phyloP scores from a whole-genome alignment of 352 stramenopile genomes.

The Albugo laibachii region DNA sequence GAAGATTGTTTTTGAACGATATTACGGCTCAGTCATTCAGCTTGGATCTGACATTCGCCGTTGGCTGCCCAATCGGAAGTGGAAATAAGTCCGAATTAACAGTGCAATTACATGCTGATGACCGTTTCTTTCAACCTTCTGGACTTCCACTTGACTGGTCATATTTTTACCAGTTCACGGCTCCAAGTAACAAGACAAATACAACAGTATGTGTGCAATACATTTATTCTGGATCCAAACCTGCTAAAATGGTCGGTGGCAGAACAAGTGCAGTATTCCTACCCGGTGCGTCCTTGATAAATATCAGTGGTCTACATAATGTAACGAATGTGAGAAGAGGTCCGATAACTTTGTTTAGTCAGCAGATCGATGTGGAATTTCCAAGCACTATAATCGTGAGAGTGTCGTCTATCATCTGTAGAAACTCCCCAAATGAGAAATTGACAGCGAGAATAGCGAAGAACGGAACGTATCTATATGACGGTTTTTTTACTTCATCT shows the following conservation, averaged over 20 bases:
- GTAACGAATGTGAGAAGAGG: background rate
- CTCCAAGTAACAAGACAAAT: slow-evolving; percentile 3
- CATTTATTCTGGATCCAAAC: slow-evolving; percentile 18
- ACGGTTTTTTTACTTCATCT: slow-evolving; percentile 12
- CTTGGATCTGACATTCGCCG: slow-evolving; percentile 21
- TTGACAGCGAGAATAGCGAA: slow-evolving; percentile 14
- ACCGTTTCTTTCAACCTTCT: slow-evolving; percentile 21
- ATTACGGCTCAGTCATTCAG: slow-evolving; percentile 19
- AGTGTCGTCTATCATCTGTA: slow-evolving; percentile 18
- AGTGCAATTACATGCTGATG: slow-evolving; percentile 17
- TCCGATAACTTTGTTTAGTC: slow-evolving; percentile 12
- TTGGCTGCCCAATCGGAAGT: slow-evolving; percentile 5
- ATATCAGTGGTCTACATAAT: slow-evolving; percentile 2
- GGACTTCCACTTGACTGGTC: slow-evolving; percentile 26
- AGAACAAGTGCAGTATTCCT: slow-evolving; percentile 17
- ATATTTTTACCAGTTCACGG: slow-evolving; percentile 11
- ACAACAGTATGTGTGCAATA: slow-evolving; percentile 14
- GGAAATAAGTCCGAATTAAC: background rate
- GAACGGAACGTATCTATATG: no score
- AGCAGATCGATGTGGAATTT: slow-evolving; percentile 9
- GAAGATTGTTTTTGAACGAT: slow-evolving; percentile 32
- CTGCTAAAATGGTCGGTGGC: slow-evolving; percentile 22
- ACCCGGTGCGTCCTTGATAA: slow-evolving; percentile 12
- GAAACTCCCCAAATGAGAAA: slow-evolving; percentile 19
- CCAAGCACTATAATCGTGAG: slow-evolving; percentile 25